Conservation (phyloP, 2,329 filamentous ascomycete genomes). For the Aspergillus niger region DNA sequence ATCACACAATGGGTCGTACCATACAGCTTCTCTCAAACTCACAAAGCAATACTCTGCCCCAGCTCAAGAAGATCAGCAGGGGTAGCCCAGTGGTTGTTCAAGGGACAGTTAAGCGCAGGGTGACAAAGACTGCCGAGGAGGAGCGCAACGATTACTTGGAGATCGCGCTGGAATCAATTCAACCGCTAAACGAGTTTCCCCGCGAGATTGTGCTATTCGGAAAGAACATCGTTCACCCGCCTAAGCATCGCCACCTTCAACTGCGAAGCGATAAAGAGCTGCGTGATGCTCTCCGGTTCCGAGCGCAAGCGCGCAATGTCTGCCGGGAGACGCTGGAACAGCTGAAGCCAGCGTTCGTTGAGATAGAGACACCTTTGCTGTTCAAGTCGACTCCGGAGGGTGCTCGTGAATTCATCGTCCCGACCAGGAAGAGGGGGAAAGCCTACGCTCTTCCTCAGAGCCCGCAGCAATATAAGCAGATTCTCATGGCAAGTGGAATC, state of each 20-base stretch:
- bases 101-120: slow-evolving; percentile 50
- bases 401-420: slow-evolving; percentile 90
- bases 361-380: slow-evolving; percentile 88
- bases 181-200: slow-evolving; percentile 71
- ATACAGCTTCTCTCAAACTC: slow-evolving; percentile 55
- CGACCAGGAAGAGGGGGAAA: slow-evolving; percentile 71
- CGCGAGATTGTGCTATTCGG: slow-evolving; percentile 74
- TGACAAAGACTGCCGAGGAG: slow-evolving; percentile 34
- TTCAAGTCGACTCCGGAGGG: slow-evolving; percentile 99
- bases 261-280: slow-evolving; percentile 73
- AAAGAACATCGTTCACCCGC: slow-evolving; percentile 71
- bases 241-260: slow-evolving; percentile 78
- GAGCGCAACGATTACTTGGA: slow-evolving; percentile 51
- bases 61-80: slow-evolving; percentile 48
- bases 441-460: slow-evolving; percentile 95
- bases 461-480: slow-evolving; percentile 97
- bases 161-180: slow-evolving; percentile 63
- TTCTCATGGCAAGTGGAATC: slow-evolving; percentile 89
- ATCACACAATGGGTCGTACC: slow-evolving; percentile 45
- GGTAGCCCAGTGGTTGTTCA: slow-evolving; percentile 59
- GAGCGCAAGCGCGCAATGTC: slow-evolving; percentile 61
- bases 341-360: slow-evolving; percentile 60
- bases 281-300: slow-evolving; percentile 68
- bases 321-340: slow-evolving; percentile 58
- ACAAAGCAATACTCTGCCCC: slow-evolving; percentile 39